Percentiles rank a stretch among this genome's conserved stretches.
phyloP scores from a whole-genome alignment of 176 grass and related monocot genomes.

The Avena insularis region DNA sequence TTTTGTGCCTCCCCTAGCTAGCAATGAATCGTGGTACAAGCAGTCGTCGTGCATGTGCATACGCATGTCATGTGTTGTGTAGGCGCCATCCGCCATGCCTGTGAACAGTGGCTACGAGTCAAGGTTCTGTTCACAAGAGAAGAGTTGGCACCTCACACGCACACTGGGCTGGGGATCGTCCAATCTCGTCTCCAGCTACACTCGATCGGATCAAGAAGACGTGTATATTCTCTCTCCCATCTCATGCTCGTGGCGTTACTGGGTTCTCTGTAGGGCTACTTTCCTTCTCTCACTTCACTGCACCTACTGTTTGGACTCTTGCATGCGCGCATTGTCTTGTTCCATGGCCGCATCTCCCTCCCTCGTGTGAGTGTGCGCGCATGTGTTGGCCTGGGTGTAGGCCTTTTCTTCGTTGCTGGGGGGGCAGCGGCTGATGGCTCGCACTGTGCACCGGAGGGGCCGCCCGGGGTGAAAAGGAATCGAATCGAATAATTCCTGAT shows the following conservation, averaged over 20 bases:
- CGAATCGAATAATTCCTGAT: too few species aligned
- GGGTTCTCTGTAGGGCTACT: too few species aligned
- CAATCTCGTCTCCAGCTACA: background rate
- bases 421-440: background rate
- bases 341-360: slow-evolving; percentile 13
- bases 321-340: slow-evolving; percentile 27
- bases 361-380: background rate
- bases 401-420: slow-evolving; percentile 16
- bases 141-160: background rate
- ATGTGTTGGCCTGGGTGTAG: background rate
- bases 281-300: background rate
- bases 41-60: background rate
- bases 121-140: slow-evolving; percentile 22
- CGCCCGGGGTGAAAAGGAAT: background rate
- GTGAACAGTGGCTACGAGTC: slow-evolving; percentile 29
- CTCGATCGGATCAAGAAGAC: background rate
- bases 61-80: background rate
- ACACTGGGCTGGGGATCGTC: background rate
- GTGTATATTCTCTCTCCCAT: background rate
- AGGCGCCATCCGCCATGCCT: background rate
- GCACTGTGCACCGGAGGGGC: background rate
- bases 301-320: background rate
- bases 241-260: background rate
- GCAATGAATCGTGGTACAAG: background rate
- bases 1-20: background rate